These are phyloP conservation scores for Torulaspora pretoriensis DNA, from an alignment of 1,139 yeast species.

Conservation along the genomic window DNA sequence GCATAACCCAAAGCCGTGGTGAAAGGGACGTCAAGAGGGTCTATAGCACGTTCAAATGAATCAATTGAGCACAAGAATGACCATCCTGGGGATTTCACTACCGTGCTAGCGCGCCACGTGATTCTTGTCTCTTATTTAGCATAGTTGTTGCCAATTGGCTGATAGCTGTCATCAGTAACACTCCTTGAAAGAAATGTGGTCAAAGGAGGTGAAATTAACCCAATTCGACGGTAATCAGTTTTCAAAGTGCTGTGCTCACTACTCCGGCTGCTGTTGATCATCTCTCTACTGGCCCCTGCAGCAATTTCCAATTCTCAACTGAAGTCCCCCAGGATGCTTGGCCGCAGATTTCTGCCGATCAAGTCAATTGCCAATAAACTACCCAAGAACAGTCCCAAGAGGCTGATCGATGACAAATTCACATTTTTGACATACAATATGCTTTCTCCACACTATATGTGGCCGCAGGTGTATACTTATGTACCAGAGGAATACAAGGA, in stretches of 20 bases:
- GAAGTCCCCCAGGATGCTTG: conserved; percentile 10
- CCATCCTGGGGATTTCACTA: too few species aligned
- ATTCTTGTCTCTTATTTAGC: not conserved
- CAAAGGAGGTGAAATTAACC: not conserved
- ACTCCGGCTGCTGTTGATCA: conserved; percentile 2
- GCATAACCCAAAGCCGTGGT: not conserved
- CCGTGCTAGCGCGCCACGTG: not conserved
- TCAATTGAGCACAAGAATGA: not conserved
- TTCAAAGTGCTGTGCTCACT: not conserved
- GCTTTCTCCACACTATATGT: conserved; percentile 52
- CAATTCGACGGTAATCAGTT: not conserved
- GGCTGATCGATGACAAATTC: conserved; percentile 16
- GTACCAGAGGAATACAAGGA: conserved; percentile 44
- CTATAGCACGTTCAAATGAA: not conserved
- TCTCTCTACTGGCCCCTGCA: conserved; percentile 1
- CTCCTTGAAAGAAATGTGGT: not conserved
- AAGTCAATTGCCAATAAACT: conserved; percentile 7
- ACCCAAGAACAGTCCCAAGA: conserved; percentile 6
- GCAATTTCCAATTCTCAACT: not conserved
- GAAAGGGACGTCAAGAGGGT: too few species aligned
- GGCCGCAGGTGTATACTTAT: conserved; percentile 53
- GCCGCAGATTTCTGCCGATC: conserved; percentile 19
- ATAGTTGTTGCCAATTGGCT: not conserved
- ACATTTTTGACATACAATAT: conserved; percentile 47
- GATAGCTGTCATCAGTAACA: not conserved